Base-by-base conservation (phyloP, 2,329 filamentous ascomycete species). In the Bipolaris sorokiniana region DNA sequence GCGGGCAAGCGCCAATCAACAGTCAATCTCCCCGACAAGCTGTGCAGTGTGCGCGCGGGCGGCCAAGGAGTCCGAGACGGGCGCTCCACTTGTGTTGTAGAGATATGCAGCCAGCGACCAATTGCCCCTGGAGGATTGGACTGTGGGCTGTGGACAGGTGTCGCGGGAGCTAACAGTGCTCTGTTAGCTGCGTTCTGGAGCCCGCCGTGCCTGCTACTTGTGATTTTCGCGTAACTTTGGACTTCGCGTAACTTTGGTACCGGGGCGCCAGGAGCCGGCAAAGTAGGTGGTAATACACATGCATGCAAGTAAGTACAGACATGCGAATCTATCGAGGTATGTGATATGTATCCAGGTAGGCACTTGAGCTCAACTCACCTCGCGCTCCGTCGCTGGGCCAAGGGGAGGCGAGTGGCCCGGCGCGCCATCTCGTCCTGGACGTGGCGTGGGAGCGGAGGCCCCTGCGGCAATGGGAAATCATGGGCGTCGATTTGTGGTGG, bases 1-100 rank as follows among this genome's bases (percentile, higher is more conserved):
- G 47, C 10, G 48, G 67, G 66, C 66, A 67, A 69, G 66, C 63
- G 66, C 67, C 55, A 52, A 66, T 65, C 45, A 54, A 54, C 37
- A 46, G 47, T 48, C 47, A 57, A 52, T 50, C 46, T 59, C 53
- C 44, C 44, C 42, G 22, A 22, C 48, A 23, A 50, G 49, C 54
- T 38, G 56, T 18, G 38, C 38, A 11, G 20, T 47, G 22, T 50
- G 34, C 38, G 40, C 45, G 13, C 13, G 15, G 13, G 34, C 31
- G 54, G 38, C 38, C 57, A 46, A 41, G 45, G 42, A 16, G 15
- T 20, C n/a, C 13, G 23, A 5, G 16, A 11, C n/a, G 46, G 48
- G 20, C 22, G 31, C 50, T 42, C 23, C 22, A 44, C 23, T 44
- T 57, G 49, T 33, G 20, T 13, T 48, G 36, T 15, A n/a, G 28